Evolutionary conservation across 768 basidiomycete species (phyloP), one percentile per base, ranked within the genome.

Genomic region (Mycena vulgaris): DNA sequence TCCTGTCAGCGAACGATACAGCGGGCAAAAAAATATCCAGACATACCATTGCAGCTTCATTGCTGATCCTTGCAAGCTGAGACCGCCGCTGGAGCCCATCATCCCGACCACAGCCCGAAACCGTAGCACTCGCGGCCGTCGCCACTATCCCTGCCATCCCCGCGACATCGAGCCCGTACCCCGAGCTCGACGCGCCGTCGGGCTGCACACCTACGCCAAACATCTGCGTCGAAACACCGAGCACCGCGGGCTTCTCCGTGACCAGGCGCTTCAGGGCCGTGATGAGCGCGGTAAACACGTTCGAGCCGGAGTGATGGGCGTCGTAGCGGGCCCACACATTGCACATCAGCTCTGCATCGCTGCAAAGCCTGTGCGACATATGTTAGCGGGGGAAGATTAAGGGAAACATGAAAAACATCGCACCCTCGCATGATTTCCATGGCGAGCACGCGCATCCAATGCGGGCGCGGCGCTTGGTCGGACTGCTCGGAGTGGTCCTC

Each of bases 1-100:
- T 59, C 51, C 64, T 45, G n/a, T 16, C 14, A 40, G 16, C 7
- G 19, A 58, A 49, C n/a, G n/a, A n/a, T n/a, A n/a, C n/a, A n/a
- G n/a, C n/a, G n/a, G n/a, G n/a, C n/a, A 37, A 37, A 27, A 0
- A 40, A 25, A 42, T 10, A 16, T 37, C 47, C 14, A 25, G 6
- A n/a, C 90, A 47, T 69, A 96, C 96, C 97, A 96, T 79, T 96
- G 95, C 28, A 98, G 78, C 78, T 96, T 97, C 93, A 97, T 95
- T 0, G 91, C 86, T 4, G 93, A 93, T 0, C 85, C 84, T 55
- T 92, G 91, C n/a, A 93, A 76, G 71, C 93, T 95, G 71, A 96
- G 81, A 0, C 94, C 94, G 11, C 83, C 84, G 25, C 89, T 89
- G 0, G 89, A 82, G 0, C 90, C 91, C 73, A 95, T 95, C 89